Evolutionary conservation across 495 filamentous ascomycete genomes (phyloP), one percentile per base, ranked within the genome.

Genomic region (Letharia columbiana): DNA sequence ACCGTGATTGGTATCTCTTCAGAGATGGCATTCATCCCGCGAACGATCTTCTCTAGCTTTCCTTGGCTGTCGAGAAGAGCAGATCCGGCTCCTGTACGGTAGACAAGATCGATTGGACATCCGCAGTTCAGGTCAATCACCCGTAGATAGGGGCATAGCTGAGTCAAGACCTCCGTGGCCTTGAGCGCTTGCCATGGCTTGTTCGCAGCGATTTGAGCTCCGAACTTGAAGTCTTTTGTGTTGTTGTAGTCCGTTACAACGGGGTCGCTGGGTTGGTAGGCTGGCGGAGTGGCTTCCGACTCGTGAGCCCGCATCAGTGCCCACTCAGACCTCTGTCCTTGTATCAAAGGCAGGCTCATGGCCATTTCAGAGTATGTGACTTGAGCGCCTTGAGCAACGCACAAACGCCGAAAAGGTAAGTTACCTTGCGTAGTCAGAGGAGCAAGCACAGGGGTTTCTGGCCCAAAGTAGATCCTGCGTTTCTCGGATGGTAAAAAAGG

Each of bases 291-390:
- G 59, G 86, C 80, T 76, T 98, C 94, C 12, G 85, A 86, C 68
- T 89, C 85, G 72, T 98, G 93, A 8, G 90, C 88, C 75, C 90
- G 92, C 83, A 98, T 84, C 69, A 98, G 77, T 23, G 94, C 91
- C 94, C 94, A 98, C 79, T 98, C 94, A 1, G 84, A 80, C 73
- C 92, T 96, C 59, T 87, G 81, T 13, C 94, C 94, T 75, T 97
- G 91, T n/a, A 98, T 81, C 60, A 98, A 76, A 17, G 92, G 91
- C 70, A 96, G 75, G 47, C 91, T 86, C 86, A 98, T 90, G 6
- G 95, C 94, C 94, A 98, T 98, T 73, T 98, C 94, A 0, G 94
- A 98, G 78, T 96, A 98, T 5, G 93, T 98, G 45, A 95, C 78
- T 68, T 96, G 90, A 28, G 94, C 92, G 33, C 94, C 95, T 28